Evolutionary conservation across 257 asterid genomes (phyloP).

Genomic region (Penstemon davidsonii): DNA sequence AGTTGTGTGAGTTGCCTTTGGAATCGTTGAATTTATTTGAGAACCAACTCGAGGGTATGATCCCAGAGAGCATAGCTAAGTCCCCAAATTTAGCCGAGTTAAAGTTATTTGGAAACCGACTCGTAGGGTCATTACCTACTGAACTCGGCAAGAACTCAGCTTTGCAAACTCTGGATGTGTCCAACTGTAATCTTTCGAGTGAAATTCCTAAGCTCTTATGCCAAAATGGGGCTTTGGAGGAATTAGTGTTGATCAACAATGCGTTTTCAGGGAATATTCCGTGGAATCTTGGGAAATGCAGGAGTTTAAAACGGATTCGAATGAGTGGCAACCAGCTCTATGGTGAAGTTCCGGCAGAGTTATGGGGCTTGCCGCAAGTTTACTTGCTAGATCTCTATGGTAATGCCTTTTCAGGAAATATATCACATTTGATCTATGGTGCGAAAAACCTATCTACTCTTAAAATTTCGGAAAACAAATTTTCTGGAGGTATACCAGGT

Average conservation of each 20-base stretch:
- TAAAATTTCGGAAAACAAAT: conserved; percentile 48
- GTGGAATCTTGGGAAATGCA: conserved; percentile 52
- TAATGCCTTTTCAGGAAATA: conserved; percentile 61
- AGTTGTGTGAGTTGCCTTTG: conserved; percentile 67
- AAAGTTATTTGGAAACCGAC: conserved; percentile 47
- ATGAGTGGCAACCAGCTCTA: conserved; percentile 44
- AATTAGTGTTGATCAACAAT: conserved; percentile 45
- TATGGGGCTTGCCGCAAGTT: conserved; percentile 75
- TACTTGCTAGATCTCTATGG: conserved; percentile 59
- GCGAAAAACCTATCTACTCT: conserved; percentile 58
- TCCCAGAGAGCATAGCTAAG: conserved; percentile 64
- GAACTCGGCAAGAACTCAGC: conserved; percentile 74
- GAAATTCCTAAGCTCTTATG: conserved; percentile 61
- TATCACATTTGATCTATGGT: conserved; percentile 53
- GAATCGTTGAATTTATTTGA: conserved; percentile 62
- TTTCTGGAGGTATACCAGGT: conserved; percentile 60
- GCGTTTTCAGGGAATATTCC: conserved; percentile 69
- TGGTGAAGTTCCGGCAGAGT: conserved; percentile 59
- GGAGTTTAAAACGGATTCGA: conserved; percentile 55
- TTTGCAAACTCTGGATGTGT: conserved; percentile 51
- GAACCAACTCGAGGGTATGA: conserved; percentile 58
- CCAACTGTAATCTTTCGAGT: conserved; percentile 51
- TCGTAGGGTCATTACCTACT: conserved; percentile 59
- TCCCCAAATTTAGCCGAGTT: conserved; percentile 64
- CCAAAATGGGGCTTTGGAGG: conserved; percentile 46